Evolutionary conservation across 345 rosid genomes (phyloP).

Genomic region (thale cress (Arabidopsis thaliana)): DNA sequence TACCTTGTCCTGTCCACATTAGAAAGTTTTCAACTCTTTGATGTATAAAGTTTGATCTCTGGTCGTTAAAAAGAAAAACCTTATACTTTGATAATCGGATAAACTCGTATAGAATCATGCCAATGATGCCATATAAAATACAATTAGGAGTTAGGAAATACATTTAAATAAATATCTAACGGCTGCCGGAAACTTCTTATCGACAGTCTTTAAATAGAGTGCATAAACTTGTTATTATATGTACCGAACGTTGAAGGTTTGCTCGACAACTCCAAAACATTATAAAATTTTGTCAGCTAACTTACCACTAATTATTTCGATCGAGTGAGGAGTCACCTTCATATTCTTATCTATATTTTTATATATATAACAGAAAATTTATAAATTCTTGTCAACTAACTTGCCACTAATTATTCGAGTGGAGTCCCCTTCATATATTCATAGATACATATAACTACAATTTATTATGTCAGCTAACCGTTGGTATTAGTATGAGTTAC

Average conservation of each 20-base stretch:
- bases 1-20: conserved; percentile 30
- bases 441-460: not conserved
- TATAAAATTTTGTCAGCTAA: conserved; percentile 38
- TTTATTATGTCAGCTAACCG: not conserved
- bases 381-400: not conserved
- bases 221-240: not conserved
- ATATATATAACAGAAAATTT: not conserved
- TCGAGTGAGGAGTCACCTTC: conserved; percentile 9
- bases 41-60: conserved; percentile 1
- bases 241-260: conserved; percentile 32
- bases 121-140: not conserved
- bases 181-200: conserved; percentile 18
- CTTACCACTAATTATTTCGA: conserved; percentile 35
- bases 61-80: conserved; percentile 16
- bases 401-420: not conserved
- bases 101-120: not conserved
- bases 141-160: not conserved
- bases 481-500: too few species aligned
- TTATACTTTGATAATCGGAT: not conserved
- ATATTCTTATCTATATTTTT: not conserved
- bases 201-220: not conserved
- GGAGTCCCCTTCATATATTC: not conserved
- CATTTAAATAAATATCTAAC: not conserved
- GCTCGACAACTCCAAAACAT: conserved; percentile 33
- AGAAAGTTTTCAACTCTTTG: not conserved